Percentiles rank a stretch among this genome's conserved stretches.
Conservation (phyloP, 2,329 filamentous ascomycete genomes). For the Tolypocladium tropicale region DNA sequence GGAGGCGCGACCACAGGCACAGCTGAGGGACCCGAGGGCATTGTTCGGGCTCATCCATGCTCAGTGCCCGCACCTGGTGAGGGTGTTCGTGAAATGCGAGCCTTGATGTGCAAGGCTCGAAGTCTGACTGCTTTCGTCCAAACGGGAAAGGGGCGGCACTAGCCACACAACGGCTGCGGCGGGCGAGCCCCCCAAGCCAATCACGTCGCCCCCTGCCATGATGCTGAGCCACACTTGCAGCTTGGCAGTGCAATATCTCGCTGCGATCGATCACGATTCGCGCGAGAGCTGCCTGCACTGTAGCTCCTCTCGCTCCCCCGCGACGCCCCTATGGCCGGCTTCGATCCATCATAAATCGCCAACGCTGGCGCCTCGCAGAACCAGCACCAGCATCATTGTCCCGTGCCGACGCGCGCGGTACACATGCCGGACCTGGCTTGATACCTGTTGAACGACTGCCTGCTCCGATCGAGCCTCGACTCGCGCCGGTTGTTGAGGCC, state of each 20-base stretch:
- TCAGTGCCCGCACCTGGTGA: too few relatives aligned
- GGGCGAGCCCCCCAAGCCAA: neutral
- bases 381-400: neutral
- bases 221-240: neutral
- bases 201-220: neutral
- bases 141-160: neutral
- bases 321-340: neutral
- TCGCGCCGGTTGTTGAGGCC: slow-evolving; percentile 1
- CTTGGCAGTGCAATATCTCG: neutral
- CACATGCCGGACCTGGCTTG: neutral
- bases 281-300: neutral
- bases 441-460: neutral
- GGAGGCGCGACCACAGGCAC: neutral
- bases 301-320: neutral
- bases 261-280: neutral
- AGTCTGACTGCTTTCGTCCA: neutral
- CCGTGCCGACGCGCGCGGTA: neutral
- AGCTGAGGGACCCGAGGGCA: neutral
- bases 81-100: too few relatives aligned
- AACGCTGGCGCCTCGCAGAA: neutral
- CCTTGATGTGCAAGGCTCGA: neutral
- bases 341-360: neutral
- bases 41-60: too few relatives aligned
- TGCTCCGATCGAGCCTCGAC: neutral
- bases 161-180: neutral